Conservation (phyloP, 2,329 filamentous ascomycete species). For the Chrysosphaeria jannelii region DNA sequence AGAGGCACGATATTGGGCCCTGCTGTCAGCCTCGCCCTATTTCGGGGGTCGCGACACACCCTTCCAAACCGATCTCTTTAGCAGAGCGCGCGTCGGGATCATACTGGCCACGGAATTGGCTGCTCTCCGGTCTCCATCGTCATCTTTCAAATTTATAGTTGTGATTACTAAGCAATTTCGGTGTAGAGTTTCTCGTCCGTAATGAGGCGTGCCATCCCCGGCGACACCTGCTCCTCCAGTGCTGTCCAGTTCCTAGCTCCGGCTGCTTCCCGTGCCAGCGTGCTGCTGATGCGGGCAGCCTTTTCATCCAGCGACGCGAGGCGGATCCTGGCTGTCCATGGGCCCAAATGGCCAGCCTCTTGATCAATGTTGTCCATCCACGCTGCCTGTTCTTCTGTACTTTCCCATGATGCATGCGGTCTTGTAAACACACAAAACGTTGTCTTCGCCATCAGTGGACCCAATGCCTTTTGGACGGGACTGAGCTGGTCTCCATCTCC, state of each 20-base stretch:
- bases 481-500: no score
- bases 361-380: conserved; percentile 20
- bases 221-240: conserved; percentile 19
- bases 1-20: conserved; percentile 23
- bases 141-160: no score
- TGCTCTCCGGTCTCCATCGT: no score
- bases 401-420: conserved; percentile 28
- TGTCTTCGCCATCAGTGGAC: conserved; percentile 31
- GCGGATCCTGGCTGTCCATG: conserved; percentile 30
- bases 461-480: conserved; percentile 23
- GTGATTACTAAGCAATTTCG: no score
- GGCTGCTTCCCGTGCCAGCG: conserved; percentile 28
- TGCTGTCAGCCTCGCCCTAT: conserved; percentile 5
- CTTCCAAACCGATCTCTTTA: conserved; percentile 69
- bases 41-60: conserved; percentile 17
- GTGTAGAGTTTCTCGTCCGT: no score
- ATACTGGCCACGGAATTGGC: conserved; percentile 13
- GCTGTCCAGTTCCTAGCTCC: conserved; percentile 14
- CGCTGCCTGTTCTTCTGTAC: conserved; percentile 17
- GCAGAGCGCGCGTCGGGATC: conserved; percentile 35
- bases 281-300: conserved; percentile 21
- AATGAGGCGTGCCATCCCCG: no score
- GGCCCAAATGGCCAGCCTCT: conserved; percentile 15
- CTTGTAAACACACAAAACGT: conserved; percentile 32
- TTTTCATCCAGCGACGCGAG: conserved; percentile 20